Conservation (phyloP, 1,284 basidiomycete species). For the Boletus hoseneyae region DNA sequence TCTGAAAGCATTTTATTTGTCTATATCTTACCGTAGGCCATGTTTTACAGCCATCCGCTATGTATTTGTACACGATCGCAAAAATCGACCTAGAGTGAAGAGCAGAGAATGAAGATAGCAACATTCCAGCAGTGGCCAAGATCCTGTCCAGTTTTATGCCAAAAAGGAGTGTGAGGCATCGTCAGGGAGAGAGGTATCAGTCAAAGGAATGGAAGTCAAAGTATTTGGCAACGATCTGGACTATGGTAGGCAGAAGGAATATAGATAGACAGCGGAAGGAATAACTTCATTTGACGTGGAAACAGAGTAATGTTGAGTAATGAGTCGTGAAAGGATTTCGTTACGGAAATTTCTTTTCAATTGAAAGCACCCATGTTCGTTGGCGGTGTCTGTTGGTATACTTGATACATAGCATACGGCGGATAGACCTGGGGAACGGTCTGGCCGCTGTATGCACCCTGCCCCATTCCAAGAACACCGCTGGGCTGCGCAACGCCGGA, state of each 20-base stretch:
- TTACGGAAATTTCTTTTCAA: slow-evolving; percentile 43
- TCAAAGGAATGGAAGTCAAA: slow-evolving; percentile 23
- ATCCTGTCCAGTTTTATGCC: slow-evolving; percentile 27
- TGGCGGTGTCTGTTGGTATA: slow-evolving; percentile 69
- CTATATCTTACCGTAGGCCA: slow-evolving; percentile 38
- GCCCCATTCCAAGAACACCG: slow-evolving; percentile 59
- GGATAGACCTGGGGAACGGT: slow-evolving; percentile 69
- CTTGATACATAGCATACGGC: slow-evolving; percentile 72
- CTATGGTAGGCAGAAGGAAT: slow-evolving; percentile 21
- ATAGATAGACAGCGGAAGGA: slow-evolving; percentile 35
- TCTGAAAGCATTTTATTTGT: slow-evolving; percentile 28
- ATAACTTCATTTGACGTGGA: slow-evolving; percentile 34
- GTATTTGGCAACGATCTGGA: slow-evolving; percentile 27
- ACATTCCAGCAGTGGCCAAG: slow-evolving; percentile 36
- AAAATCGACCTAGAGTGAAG: slow-evolving; percentile 30
- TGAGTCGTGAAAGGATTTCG: slow-evolving; percentile 38
- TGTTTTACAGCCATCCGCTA: slow-evolving; percentile 40
- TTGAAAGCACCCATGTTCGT: slow-evolving; percentile 74
- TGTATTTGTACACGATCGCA: slow-evolving; percentile 40
- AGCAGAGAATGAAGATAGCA: slow-evolving; percentile 33
- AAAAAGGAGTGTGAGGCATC: slow-evolving; percentile 27
- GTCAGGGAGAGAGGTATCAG: slow-evolving; percentile 30
- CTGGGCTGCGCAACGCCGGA: slow-evolving; percentile 55
- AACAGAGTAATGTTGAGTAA: slow-evolving; percentile 26
- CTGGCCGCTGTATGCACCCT: slow-evolving; percentile 61